Base-by-base conservation (phyloP, 805 yeast genomes). In the Naumovozyma castellii region DNA sequence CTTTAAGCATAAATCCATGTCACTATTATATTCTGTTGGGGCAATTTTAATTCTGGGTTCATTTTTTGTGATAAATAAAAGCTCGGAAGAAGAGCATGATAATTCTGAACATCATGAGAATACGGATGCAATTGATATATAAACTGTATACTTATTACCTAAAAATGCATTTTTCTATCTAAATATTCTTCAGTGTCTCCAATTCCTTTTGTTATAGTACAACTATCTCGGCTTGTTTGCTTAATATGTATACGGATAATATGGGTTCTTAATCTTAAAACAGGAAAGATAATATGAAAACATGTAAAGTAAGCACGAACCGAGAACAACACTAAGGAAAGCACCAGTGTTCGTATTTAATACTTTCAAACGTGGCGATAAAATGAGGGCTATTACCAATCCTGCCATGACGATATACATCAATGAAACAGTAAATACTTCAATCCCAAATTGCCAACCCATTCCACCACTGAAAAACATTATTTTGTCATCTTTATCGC, bases 41-140 rank as follows among this genome's bases (percentile, higher is more conserved):
- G 97, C 97, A 2, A 51, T 63, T 2, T 65, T 87, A 36, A 94
- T 92, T 30, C 76, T 88, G 18, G 61, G 77, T 17, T 90, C 97
- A 1, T 92, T 92, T 57, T 74, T 87, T 48, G 77, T 83, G 34
- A 80, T 92, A 34, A 90, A 90, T 61, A 76, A 70, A 46, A 85
- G 80, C 50, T 94, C 85, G 45, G 78, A 78, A 53, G 73, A 69
- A 18, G 94, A 83, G 42, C n/a, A n/a, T n/a, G n/a, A n/a, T n/a
- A 57, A 49, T 39, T 38, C 45, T 10, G 50, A 49, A n/a, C 34
- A 32, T 22, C 6, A 22, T 22, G 27, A 22, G 27, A 10, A 22
- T 22, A 22, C 27, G 27, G 27, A 22, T 6, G 10, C 9, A 10
- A 22, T 22, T 22, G 10, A 6, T 22, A 22, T 22, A 22, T 22